A percentile compares a stretch with the other conserved stretches of the same genome.
Conservation (phyloP, 1,139 yeast species). For the Nakaseomyces nivariensis region DNA sequence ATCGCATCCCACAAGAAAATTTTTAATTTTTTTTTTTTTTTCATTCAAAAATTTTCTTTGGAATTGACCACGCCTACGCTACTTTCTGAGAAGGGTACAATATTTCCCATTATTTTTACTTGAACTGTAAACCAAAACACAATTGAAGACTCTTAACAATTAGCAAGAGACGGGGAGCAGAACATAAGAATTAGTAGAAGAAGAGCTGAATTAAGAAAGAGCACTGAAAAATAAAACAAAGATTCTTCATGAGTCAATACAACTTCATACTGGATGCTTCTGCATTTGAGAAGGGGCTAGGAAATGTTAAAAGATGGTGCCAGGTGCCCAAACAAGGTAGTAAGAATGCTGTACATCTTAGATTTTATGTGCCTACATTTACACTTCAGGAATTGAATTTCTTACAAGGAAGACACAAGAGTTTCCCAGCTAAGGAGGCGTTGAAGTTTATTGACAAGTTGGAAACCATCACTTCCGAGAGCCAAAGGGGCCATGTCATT, state of each 20-base stretch:
- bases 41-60: neutral
- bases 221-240: too few relatives aligned
- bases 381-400: constrained; percentile 26
- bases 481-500: neutral
- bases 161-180: too few relatives aligned
- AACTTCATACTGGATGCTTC: constrained; percentile 28
- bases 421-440: constrained; percentile 24
- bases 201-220: too few relatives aligned
- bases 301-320: constrained; percentile 27
- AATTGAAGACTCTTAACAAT: too few relatives aligned
- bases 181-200: too few relatives aligned
- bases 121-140: too few relatives aligned
- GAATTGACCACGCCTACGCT: neutral
- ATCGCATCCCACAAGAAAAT: neutral
- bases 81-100: too few relatives aligned
- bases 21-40: neutral
- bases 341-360: constrained; percentile 13
- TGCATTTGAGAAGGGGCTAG: constrained; percentile 27
- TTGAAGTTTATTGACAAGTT: constrained; percentile 23
- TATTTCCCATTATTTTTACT: neutral
- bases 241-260: constrained; percentile 12
- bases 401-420: constrained; percentile 18
- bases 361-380: constrained; percentile 24
- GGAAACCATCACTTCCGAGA: constrained; percentile 5
- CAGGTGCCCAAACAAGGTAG: constrained; percentile 6